Evolutionary conservation across 164 flowering plant species (phyloP), one percentile per base, ranked within the genome.

Genomic region (Buxus sempervirens): DNA sequence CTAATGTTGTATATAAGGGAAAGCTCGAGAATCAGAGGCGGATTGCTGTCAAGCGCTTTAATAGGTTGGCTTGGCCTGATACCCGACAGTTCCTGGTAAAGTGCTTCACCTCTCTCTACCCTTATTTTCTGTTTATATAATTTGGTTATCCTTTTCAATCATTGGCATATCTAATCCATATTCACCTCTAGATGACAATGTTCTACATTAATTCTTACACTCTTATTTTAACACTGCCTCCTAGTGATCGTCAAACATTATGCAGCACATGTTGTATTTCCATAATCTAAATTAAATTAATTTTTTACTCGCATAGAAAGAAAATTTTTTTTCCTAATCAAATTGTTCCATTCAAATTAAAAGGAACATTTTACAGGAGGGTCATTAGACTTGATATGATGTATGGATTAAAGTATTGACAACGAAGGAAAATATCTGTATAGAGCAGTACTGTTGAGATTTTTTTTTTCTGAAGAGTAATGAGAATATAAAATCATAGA

Each of bases 1-100:
- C 98, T 0, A 93, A 93, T 81, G 88, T 93, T 64, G 98, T 93
- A 69, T 93, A 89, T 70, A 93, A 86, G 70, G 98, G 98, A 69
- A 90, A 84, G 76, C 64, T 93, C 67, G 92, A 86, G 16, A 89
- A 84, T 78, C 96, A 88, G 70, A 71, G 78, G 66, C 79, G 86
- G n/a, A 83, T 93, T 75, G 96, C 97, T 32, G 87, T 93, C 57
- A 93, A 93, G 64, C 84, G 94, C 27, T 91, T 93, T 70, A 89
- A 89, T 65, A 83, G 87, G 68, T 77, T 83, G 54, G 97, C 98
- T 61, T 93, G 98, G 98, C 97, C 94, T 23, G 98, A 93, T 84
- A 53, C 90, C 26, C 75, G 89, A 16, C 98, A 93, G 75, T 93
- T 93, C 76, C 61, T 91, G 90, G 98, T 87, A 75, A 71, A 36